These are phyloP conservation scores for Galerina sulciceps DNA, from an alignment of 768 basidiomycete genomes.

Conservation along the genomic window DNA sequence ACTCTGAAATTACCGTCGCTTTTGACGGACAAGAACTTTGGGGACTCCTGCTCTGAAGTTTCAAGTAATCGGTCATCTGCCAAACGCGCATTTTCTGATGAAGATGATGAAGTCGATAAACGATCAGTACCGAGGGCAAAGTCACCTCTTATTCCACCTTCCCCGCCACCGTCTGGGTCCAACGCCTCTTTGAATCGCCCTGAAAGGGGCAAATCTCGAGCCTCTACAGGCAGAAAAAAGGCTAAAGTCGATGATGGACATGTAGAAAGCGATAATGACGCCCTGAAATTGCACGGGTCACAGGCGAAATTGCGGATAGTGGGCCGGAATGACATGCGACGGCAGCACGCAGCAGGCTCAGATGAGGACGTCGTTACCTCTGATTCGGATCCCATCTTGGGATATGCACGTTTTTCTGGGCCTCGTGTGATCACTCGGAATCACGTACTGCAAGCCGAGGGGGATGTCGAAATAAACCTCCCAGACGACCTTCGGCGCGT, in stretches of 20 bases:
- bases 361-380: slow-evolving; percentile 33
- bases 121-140: slow-evolving; percentile 17
- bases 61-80: slow-evolving; percentile 30
- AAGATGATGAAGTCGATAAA: slow-evolving; percentile 26
- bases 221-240: slow-evolving; percentile 53
- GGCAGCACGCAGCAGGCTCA: slow-evolving; percentile 19
- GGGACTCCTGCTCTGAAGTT: slow-evolving; percentile 8
- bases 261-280: slow-evolving; percentile 32
- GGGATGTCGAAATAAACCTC: slow-evolving; percentile 57
- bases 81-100: slow-evolving; percentile 48
- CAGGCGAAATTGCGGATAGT: slow-evolving; percentile 39
- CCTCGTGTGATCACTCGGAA: slow-evolving; percentile 32
- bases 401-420: slow-evolving; percentile 31
- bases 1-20: background rate
- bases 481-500: slow-evolving; percentile 69
- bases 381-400: slow-evolving; percentile 39
- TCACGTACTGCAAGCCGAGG: slow-evolving; percentile 30
- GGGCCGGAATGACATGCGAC: slow-evolving; percentile 26
- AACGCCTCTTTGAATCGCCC: slow-evolving; percentile 23
- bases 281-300: slow-evolving; percentile 20
- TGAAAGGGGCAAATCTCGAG: slow-evolving; percentile 35
- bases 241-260: slow-evolving; percentile 39
- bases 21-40: background rate
- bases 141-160: slow-evolving; percentile 62
- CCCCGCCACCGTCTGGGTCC: slow-evolving; percentile 57